phyloP scores from a whole-genome alignment of 179 eudicot genomes.

The Amaranthus tricolor region DNA sequence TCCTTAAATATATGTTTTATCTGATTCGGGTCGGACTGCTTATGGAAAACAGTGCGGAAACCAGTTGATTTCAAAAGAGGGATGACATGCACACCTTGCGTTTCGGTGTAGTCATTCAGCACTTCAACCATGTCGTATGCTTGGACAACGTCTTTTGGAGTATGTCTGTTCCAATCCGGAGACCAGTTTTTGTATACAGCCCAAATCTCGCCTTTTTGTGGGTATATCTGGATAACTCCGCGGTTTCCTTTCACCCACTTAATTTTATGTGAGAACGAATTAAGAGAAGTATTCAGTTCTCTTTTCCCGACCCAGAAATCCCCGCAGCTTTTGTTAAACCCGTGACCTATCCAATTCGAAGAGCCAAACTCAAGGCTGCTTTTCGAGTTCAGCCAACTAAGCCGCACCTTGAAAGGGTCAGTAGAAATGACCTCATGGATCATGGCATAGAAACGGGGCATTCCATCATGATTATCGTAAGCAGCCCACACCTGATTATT shows the following conservation, averaged over 20 bases:
- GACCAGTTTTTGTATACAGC: slow-evolving; percentile 85
- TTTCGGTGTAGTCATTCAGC: slow-evolving; percentile 61
- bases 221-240: slow-evolving; percentile 71
- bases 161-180: slow-evolving; percentile 57
- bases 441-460: slow-evolving; percentile 85
- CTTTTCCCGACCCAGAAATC: slow-evolving; percentile 59
- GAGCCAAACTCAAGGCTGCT: slow-evolving; percentile 60
- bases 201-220: slow-evolving; percentile 80
- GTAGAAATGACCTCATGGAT: slow-evolving; percentile 65
- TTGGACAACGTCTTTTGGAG: slow-evolving; percentile 56
- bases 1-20: slow-evolving; percentile 32
- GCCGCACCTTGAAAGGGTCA: slow-evolving; percentile 55
- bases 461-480: slow-evolving; percentile 88
- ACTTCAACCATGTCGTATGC: slow-evolving; percentile 91
- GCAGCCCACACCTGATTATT: slow-evolving; percentile 90
- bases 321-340: slow-evolving; percentile 77
- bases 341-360: slow-evolving; percentile 59
- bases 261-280: slow-evolving; percentile 75
- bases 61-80: slow-evolving; percentile 33
- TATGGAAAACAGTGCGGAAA: slow-evolving; percentile 30
- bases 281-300: slow-evolving; percentile 49
- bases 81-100: slow-evolving; percentile 34
- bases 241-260: slow-evolving; percentile 65
- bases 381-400: slow-evolving; percentile 73
- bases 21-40: slow-evolving; percentile 24